Base-by-base conservation (phyloP, 1,284 basidiomycete genomes). In the Sparassis latifolia region DNA sequence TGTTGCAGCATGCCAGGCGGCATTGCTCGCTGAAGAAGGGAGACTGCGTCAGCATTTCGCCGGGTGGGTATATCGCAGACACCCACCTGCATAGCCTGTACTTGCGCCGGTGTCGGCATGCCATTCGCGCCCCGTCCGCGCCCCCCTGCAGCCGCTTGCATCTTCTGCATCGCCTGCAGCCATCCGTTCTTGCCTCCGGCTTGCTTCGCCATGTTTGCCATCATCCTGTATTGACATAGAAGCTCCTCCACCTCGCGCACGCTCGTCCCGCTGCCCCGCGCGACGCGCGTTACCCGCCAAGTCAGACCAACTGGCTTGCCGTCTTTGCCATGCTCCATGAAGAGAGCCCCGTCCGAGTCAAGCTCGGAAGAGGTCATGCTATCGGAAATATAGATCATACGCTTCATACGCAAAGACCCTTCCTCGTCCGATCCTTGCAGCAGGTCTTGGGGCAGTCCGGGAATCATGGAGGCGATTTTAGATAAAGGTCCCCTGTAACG, bases 391-490 rank as follows among this genome's bases (percentile, higher is more conserved):
- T 90, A 99, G 58, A 98, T 90, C 91, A 99, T 95, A 55, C 94
- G 86, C 72, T 98, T 98, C 84, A 99, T 88, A 53, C 92, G 86
- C 58, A 82, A 69, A 1, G 89, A 86, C 37, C 92, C 92, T 63
- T 97, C 96, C 65, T 97, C 94, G 64, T 93, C 92, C 32, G 87
- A 87, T 39, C 91, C 94, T 63, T 88, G 84, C 51, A 98, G 78
- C 65, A 99, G 76, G 40, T 92, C 91, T 57, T 90, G 87, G 12
- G 92, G 89, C 60, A 99, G 81, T 33, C 96, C 96, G 2, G 96
- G 96, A 54, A 99, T 99, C 94, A 99, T 99, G 27, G 92, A 94
- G 10, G 96, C 95, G 60, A 99, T 94, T 73, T 99, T 99, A 62
- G 89, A 93, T 51, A 99, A 82, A 3, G 96, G 95, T 29, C 96